Percentiles rank a stretch among this genome's conserved stretches.
These are phyloP conservation scores for Aspergillus sp. DNA, from an alignment of 2,329 filamentous ascomycete genomes.

Conservation along the genomic window DNA sequence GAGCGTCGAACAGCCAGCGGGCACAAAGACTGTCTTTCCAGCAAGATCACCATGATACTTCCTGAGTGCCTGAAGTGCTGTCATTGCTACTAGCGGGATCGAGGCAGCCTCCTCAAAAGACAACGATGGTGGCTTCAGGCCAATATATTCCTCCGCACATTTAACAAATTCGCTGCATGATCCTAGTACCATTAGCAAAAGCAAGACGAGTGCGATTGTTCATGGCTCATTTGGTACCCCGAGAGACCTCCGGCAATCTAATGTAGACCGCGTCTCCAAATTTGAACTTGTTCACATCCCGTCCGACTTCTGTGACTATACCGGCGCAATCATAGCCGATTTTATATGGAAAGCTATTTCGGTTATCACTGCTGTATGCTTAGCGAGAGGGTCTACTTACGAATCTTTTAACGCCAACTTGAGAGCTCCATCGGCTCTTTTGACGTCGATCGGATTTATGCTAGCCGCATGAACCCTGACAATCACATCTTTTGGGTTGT, in stretches of 20 bases:
- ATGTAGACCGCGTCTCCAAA: constrained; percentile 34
- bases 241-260: constrained; percentile 22
- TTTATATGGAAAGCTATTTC: constrained; percentile 34
- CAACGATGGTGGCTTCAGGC: constrained; percentile 34
- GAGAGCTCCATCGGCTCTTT: constrained; percentile 31
- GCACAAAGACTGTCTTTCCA: constrained; percentile 47
- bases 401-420: constrained; percentile 25
- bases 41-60: constrained; percentile 39
- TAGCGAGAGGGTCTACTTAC: constrained; percentile 13
- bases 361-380: not conserved
- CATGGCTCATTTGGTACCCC: constrained; percentile 15
- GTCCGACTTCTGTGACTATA: constrained; percentile 29
- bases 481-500: constrained; percentile 38
- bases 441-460: constrained; percentile 41
- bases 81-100: constrained; percentile 35
- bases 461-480: constrained; percentile 39
- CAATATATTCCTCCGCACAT: constrained; percentile 25
- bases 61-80: constrained; percentile 39
- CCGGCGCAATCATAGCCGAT: constrained; percentile 40
- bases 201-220: not conserved
- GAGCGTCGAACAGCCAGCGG: constrained; percentile 33
- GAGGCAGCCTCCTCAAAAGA: constrained; percentile 39
- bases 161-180: constrained; percentile 32
- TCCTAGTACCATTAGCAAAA: constrained; percentile 14
- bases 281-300: constrained; percentile 27